phyloP scores from a whole-genome alignment of 2,329 filamentous ascomycete species.

The Aaosphaeria pasadenensis region DNA sequence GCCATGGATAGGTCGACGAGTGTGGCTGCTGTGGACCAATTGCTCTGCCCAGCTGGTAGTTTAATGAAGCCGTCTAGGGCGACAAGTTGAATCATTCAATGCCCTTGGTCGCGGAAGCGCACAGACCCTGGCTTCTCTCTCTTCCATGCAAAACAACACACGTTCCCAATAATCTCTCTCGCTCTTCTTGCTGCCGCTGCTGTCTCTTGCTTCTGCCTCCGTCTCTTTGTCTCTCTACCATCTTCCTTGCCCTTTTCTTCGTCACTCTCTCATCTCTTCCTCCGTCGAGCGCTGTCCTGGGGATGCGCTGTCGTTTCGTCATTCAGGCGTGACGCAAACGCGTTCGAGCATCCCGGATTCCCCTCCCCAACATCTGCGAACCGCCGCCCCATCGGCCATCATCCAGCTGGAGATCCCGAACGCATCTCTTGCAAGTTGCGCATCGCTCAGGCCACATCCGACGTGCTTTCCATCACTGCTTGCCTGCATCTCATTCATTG shows the following conservation, averaged over 20 bases:
- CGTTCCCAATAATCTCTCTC: constrained; percentile 14
- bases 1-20: not conserved
- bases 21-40: not conserved
- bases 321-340: constrained; percentile 24
- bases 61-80: too few species aligned
- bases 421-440: constrained; percentile 14
- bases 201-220: constrained; percentile 9
- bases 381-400: too few species aligned
- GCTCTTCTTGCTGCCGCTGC: constrained; percentile 15
- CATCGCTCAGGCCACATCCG: constrained; percentile 18
- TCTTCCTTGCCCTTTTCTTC: constrained; percentile 11
- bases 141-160: constrained; percentile 3
- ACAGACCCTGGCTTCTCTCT: too few species aligned
- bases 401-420: too few species aligned
- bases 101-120: too few species aligned
- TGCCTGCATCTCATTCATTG: constrained; percentile 1
- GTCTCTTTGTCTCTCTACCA: constrained; percentile 13
- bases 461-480: constrained; percentile 10
- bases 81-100: too few species aligned
- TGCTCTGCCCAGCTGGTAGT: too few species aligned
- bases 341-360: constrained; percentile 20
- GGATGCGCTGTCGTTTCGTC: constrained; percentile 23
- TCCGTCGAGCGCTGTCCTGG: constrained; percentile 26
- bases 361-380: constrained; percentile 7
- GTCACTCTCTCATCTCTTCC: not conserved